Evolutionary conservation across 441 rosid species (phyloP).

Genomic region (Jatropha multifida): DNA sequence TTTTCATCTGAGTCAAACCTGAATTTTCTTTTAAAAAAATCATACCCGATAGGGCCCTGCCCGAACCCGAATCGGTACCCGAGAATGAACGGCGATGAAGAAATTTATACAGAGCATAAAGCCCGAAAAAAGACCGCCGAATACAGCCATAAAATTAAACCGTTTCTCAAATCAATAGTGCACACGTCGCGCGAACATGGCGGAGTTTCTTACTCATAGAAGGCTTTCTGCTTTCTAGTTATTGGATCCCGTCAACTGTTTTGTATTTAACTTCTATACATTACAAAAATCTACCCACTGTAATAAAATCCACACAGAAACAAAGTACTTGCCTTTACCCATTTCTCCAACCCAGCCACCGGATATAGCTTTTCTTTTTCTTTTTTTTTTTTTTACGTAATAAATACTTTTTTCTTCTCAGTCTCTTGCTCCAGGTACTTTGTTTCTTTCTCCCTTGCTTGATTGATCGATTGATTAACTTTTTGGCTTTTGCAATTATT

Average conservation of each 20-base stretch:
- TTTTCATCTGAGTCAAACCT: no score
- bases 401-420: background rate
- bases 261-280: no score
- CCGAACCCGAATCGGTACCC: background rate
- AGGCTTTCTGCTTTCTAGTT: background rate
- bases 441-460: background rate
- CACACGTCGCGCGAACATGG: background rate
- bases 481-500: background rate
- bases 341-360: background rate
- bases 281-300: background rate
- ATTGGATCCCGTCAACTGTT: background rate
- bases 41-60: no score
- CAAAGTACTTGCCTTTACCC: background rate
- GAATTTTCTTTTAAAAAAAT: background rate
- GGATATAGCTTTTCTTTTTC: background rate
- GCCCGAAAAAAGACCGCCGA: background rate
- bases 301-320: no score
- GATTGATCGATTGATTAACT: background rate
- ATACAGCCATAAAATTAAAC: no score
- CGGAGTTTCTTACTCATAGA: background rate
- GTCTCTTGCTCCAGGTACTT: conserved; percentile 18
- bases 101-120: no score
- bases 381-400: background rate
- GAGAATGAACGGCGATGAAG: background rate
- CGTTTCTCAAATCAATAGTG: no score